phyloP scores from a whole-genome alignment of 176 grass and related monocot genomes.

The Lolium multiflorum region DNA sequence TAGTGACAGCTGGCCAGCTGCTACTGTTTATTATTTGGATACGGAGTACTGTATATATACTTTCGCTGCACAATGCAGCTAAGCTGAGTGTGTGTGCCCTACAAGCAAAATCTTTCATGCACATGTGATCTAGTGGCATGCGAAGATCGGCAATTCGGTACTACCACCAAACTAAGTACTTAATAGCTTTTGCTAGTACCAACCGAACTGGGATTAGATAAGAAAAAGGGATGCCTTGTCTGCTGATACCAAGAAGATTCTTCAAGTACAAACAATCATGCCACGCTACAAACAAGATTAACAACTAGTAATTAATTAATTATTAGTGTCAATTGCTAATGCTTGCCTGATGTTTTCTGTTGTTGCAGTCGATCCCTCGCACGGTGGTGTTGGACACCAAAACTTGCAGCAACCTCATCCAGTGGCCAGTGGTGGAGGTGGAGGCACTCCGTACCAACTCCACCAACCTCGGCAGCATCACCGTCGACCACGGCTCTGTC shows the following conservation, averaged over 20 bases:
- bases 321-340: background rate
- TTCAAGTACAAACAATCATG: background rate
- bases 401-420: constrained; percentile 76
- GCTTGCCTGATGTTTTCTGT: background rate
- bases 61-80: too few relatives aligned
- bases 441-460: constrained; percentile 67
- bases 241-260: background rate
- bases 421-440: constrained; percentile 88
- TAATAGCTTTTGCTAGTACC: background rate
- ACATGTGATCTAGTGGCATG: background rate
- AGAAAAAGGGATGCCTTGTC: constrained; percentile 12
- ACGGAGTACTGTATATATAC: too few relatives aligned
- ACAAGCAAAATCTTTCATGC: too few relatives aligned
- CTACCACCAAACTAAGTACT: background rate
- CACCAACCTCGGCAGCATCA: constrained; percentile 58
- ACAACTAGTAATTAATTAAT: background rate
- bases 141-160: background rate
- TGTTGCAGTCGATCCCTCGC: constrained; percentile 66
- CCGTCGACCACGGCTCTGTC: constrained; percentile 58
- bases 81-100: too few relatives aligned
- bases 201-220: constrained; percentile 22
- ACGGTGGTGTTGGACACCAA: constrained; percentile 86
- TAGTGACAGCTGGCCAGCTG: too few relatives aligned
- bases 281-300: background rate
- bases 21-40: too few relatives aligned